Conservation (phyloP, 225 moss, liverwort and hornwort species). For the Straminergon stramineum region DNA sequence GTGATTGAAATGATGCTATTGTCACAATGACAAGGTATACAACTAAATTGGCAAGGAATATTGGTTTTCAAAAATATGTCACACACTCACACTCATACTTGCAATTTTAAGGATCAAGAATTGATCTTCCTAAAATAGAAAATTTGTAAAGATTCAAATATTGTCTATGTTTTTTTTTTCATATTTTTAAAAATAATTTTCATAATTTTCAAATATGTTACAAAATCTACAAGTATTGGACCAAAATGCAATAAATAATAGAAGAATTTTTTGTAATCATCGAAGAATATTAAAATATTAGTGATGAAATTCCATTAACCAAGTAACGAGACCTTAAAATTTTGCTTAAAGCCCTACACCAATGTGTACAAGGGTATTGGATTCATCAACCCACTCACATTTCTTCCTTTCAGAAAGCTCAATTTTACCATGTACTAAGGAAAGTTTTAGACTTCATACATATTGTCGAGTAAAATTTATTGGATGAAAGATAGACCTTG, state of each 20-base stretch:
- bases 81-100: background rate
- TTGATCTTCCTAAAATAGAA: background rate
- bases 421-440: too few species aligned
- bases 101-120: background rate
- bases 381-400: background rate
- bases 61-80: background rate
- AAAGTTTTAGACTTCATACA: too few species aligned
- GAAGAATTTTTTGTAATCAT: too few species aligned
- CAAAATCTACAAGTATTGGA: too few species aligned
- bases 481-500: background rate
- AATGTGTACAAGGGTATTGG: rapidly evolving
- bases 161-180: background rate
- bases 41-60: background rate
- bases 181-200: too few species aligned
- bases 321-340: too few species aligned
- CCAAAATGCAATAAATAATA: too few species aligned
- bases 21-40: background rate
- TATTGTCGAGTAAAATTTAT: background rate
- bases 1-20: background rate
- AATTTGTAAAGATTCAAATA: background rate
- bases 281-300: too few species aligned
- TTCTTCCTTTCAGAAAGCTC: background rate
- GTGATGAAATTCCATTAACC: too few species aligned
- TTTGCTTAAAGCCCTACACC: too few species aligned
- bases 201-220: too few species aligned